Evolutionary conservation across 2,329 filamentous ascomycete genomes (phyloP).

Genomic region (Blastomyces parvus): DNA sequence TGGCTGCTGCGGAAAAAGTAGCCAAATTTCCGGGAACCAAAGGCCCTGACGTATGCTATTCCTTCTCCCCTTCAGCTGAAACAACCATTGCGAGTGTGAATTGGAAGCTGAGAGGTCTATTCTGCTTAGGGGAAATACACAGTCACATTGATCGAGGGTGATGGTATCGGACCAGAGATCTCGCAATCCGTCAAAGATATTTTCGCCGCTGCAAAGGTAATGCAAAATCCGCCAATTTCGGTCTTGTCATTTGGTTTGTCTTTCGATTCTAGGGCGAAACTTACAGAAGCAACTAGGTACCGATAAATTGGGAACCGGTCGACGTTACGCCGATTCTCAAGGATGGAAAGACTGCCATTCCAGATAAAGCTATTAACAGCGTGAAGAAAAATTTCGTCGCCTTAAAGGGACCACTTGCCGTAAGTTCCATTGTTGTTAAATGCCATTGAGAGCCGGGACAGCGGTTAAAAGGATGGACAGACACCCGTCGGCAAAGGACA

Average conservation of each 20-base stretch:
- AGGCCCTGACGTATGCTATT: conserved; percentile 63
- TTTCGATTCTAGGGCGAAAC: not conserved
- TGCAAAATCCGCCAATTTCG: conserved; percentile 16
- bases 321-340: conserved; percentile 90
- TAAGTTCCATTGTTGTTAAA: conserved; percentile 40
- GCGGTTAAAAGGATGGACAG: conserved; percentile 32
- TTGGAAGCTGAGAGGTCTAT: not conserved
- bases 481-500: conserved; percentile 98
- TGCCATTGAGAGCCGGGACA: not conserved
- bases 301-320: conserved; percentile 93
- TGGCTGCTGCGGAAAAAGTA: conserved; percentile 55
- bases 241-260: not conserved
- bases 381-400: conserved; percentile 94
- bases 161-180: conserved; percentile 97
- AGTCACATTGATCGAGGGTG: conserved; percentile 95
- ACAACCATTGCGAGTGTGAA: not conserved
- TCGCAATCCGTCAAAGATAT: conserved; percentile 98
- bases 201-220: conserved; percentile 85
- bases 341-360: conserved; percentile 92
- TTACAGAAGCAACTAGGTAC: conserved; percentile 49
- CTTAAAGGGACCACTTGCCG: conserved; percentile 92
- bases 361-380: conserved; percentile 83
- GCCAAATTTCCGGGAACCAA: conserved; percentile 91
- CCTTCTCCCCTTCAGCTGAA: not conserved
- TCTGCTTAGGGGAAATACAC: conserved; percentile 73